phyloP scores from a whole-genome alignment of 2,329 filamentous ascomycete species.

The Cladosporium halotolerans region DNA sequence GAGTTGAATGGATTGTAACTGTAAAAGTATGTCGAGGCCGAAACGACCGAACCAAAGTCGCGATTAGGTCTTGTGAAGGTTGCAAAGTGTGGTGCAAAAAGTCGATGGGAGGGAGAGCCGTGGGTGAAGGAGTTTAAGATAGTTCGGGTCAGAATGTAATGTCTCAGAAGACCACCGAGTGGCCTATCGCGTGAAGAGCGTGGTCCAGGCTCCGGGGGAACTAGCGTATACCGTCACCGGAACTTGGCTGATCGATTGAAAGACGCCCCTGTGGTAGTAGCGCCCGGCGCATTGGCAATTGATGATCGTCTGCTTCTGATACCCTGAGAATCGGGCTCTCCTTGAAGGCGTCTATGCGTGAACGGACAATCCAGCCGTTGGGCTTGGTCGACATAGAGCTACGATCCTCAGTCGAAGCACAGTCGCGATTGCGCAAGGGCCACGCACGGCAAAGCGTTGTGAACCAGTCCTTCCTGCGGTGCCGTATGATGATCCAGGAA shows the following conservation, averaged over 20 bases:
- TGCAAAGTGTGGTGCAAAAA: slow-evolving; percentile 2
- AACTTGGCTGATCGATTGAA: slow-evolving; percentile 9
- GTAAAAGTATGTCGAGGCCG: slow-evolving; percentile 6
- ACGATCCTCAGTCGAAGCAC: not conserved
- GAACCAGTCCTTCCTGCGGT: not conserved
- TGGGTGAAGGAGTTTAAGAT: slow-evolving; percentile 9
- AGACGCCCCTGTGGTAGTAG: slow-evolving; percentile 11
- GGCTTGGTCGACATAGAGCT: slow-evolving; percentile 8
- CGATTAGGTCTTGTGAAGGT: slow-evolving; percentile 9
- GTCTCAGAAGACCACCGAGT: slow-evolving; percentile 12
- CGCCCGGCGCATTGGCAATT: slow-evolving; percentile 11
- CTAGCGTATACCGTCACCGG: slow-evolving; percentile 10
- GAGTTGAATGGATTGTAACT: not conserved
- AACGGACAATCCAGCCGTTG: slow-evolving; percentile 3
- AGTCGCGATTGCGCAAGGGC: slow-evolving; percentile 4
- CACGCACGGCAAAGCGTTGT: not conserved
- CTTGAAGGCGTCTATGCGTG: slow-evolving; percentile 6
- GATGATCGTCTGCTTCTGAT: slow-evolving; percentile 7
- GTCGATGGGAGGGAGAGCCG: slow-evolving; percentile 5
- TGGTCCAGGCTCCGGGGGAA: slow-evolving; percentile 5
- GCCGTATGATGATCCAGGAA: no score
- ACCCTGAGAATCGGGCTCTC: slow-evolving; percentile 2
- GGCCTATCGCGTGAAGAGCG: slow-evolving; percentile 12
- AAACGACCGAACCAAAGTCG: slow-evolving; percentile 8
- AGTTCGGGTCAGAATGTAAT: slow-evolving; percentile 11